Evolutionary conservation across 345 rosid species (phyloP).

Genomic region (Gossypium anomalum): DNA sequence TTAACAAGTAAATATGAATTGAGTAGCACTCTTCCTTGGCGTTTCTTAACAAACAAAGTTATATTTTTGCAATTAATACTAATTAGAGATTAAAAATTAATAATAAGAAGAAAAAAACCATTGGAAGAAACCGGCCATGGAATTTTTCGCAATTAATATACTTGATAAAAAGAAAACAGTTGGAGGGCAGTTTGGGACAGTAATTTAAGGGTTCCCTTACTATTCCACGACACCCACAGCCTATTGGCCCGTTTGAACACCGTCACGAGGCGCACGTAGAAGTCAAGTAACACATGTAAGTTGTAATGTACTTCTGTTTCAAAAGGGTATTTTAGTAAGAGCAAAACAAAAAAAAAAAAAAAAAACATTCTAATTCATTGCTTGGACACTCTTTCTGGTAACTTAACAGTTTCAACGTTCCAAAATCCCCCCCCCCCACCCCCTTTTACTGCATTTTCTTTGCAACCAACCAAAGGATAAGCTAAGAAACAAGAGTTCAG

Average conservation of each 20-base stretch:
- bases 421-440: background rate
- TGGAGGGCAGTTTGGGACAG: background rate
- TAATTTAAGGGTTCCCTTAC: conserved; percentile 8
- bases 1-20: too few species aligned
- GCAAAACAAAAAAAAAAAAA: background rate
- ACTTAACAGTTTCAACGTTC: conserved; percentile 3
- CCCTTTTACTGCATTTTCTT: background rate
- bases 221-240: background rate
- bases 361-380: background rate
- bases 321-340: conserved; percentile 16
- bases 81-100: too few species aligned
- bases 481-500: background rate
- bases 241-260: background rate
- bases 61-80: too few species aligned
- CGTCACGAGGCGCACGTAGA: conserved; percentile 16
- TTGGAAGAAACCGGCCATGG: too few species aligned
- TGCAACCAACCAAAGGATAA: background rate
- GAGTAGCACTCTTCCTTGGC: too few species aligned
- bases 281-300: background rate
- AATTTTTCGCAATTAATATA: too few species aligned
- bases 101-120: too few species aligned
- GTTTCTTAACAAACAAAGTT: too few species aligned
- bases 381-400: background rate
- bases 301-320: background rate
- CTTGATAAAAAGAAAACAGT: too few species aligned